Evolutionary conservation across 352 stramenopile species (phyloP), one percentile per base, ranked within the genome.

Genomic region (Globisporangium paddicum): DNA sequence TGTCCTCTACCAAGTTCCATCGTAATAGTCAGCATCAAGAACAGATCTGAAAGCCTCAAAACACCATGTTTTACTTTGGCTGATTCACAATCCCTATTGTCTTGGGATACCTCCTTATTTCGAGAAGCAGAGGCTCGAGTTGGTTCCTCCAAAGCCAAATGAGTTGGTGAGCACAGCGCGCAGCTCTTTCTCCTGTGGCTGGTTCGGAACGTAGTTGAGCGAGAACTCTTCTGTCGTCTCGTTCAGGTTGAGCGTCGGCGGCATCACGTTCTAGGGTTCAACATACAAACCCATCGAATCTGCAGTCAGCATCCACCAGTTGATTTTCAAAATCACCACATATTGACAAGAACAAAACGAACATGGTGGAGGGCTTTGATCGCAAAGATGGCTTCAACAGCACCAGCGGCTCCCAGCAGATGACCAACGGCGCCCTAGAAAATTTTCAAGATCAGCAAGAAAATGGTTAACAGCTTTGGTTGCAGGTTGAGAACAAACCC

Each of bases 81-180:
- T 44, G 38, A 5, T 5, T 44, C 38, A 44, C n/a, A 18, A 18
- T 21, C 5, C 18, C 38, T 56, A 14, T 8, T 56, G 11, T 32
- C n/a, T 18, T 23, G 5, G 37, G 50, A 0, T 16, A 16, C 44
- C 6, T 37, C 8, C 16, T 65, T 70, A 92, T 67, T 90, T 92
- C 46, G 78, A 66, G 61, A 95, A 95, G 50, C 82, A 79, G 11
- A 95, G 64, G 49, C 76, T 89, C 13, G 83, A 87, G 81, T 99
- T 99, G 13, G 95, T 98, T 51, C 97, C 97, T 56, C 96, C 96
- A 70, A 99, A 99, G 23, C 97, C 97, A 83, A 99, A 99, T 34
- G 93, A 98, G 72, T 99, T 99, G 16, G 80, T 95, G 35, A 98
- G 68, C 3, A 95, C 91, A 35, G 82, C 75, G 10, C 84, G 64